Evolutionary conservation across 495 filamentous ascomycete species (phyloP).

Genomic region (Aspergillus bridgeri): DNA sequence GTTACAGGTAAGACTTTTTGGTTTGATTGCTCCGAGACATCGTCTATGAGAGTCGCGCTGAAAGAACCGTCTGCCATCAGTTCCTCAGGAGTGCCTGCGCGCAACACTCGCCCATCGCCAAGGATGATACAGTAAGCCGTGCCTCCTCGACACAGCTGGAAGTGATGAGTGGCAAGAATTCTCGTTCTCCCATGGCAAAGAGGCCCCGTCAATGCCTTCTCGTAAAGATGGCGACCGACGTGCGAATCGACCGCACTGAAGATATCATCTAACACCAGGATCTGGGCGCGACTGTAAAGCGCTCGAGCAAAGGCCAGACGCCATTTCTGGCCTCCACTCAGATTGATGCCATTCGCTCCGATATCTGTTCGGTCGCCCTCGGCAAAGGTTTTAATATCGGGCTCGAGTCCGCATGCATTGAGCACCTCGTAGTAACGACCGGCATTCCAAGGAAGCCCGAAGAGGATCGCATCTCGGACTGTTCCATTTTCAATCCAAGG

Average conservation of each 20-base stretch:
- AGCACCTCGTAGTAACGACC: slow-evolving; percentile 63
- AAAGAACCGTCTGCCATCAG: slow-evolving; percentile 26
- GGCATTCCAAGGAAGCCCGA: slow-evolving; percentile 65
- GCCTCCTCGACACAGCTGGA: slow-evolving; percentile 63
- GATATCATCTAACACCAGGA: slow-evolving; percentile 80
- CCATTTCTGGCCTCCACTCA: slow-evolving; percentile 84
- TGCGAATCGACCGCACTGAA: slow-evolving; percentile 70
- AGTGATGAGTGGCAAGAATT: slow-evolving; percentile 79
- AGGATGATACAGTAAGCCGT: slow-evolving; percentile 70
- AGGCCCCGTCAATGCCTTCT: slow-evolving; percentile 68
- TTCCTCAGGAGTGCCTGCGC: slow-evolving; percentile 28
- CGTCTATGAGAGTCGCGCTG: not conserved
- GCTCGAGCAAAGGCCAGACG: slow-evolving; percentile 74
- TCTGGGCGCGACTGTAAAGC: slow-evolving; percentile 74
- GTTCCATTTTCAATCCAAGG: slow-evolving; percentile 86
- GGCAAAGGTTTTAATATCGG: slow-evolving; percentile 69
- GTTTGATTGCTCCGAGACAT: not conserved
- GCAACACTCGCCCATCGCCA: slow-evolving; percentile 52
- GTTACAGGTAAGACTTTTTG: no score
- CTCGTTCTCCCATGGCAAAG: slow-evolving; percentile 67
- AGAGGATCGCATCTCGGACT: slow-evolving; percentile 69
- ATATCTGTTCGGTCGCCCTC: slow-evolving; percentile 79
- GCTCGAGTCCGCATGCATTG: slow-evolving; percentile 65
- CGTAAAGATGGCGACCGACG: slow-evolving; percentile 73
- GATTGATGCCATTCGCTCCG: slow-evolving; percentile 76